Evolutionary conservation across 768 basidiomycete species (phyloP), one percentile per base, ranked within the genome.

Genomic region (Lactarius vividus): DNA sequence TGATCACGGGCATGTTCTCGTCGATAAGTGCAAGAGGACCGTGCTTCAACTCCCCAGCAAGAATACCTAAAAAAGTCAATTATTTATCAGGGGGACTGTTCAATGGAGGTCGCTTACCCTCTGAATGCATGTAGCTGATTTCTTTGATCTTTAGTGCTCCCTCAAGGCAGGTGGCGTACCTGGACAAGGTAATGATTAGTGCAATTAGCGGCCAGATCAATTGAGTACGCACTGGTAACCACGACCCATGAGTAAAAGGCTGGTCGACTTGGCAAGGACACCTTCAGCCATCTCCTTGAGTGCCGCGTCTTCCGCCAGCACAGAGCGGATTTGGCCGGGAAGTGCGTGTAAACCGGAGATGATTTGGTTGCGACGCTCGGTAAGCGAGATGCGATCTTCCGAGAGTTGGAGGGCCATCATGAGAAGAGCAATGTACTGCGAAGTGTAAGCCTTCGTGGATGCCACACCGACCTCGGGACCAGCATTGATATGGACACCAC

Each of bases 111-210:
- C 42, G 66, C 78, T 68, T 78, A 80, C 90, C 90, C 79, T 88
- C 88, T 1, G 85, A 86, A 75, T 88, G 88, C 85, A 92, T 89
- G 80, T 98, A 98, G 63, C 91, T 92, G 76, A 98, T 96, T 82
- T 98, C 97, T 81, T 99, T 99, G 81, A 99, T 98, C 83, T 99
- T 99, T 73, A 99, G 80, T 8, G 97, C 97, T 63, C 96, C 97
- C 77, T 99, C 97, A 56, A 99, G 83, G 78, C 96, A 98, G 8
- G 97, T 99, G 8, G 97, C 97, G 71, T 96, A 87, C 76, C 88
- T 89, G 40, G 1, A 63, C 11, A 59, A 29, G 69, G 31, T 69
- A 69, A 40, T 64, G 23, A 61, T 54, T 5, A 65, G 8, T 15
- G 40, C 7, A 62, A 33, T 31, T 35, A 13, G 63, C 6, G 7